A percentile compares a stretch with the other conserved stretches of the same genome.
phyloP scores from a whole-genome alignment of 768 basidiomycete species.

The Megacollybia marginata region DNA sequence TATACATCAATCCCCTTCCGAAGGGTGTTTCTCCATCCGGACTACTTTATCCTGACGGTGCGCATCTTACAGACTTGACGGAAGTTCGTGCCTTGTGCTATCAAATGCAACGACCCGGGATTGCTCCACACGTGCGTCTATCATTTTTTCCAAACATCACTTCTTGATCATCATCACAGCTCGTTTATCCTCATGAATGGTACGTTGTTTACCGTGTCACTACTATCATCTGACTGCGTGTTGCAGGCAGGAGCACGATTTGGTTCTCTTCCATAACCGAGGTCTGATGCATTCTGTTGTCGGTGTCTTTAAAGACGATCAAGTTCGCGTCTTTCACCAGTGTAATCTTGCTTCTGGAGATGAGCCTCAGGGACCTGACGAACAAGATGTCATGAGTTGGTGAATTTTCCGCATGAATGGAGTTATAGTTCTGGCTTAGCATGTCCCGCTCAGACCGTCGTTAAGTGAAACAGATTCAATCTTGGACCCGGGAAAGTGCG shows the following conservation, averaged over 20 bases:
- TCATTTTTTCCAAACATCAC: neutral
- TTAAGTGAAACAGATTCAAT: too few relatives aligned
- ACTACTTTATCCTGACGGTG: slow-evolving; percentile 50
- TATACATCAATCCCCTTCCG: slow-evolving; percentile 43
- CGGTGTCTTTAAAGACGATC: slow-evolving; percentile 61
- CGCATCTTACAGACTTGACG: slow-evolving; percentile 38
- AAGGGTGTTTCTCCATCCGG: slow-evolving; percentile 26
- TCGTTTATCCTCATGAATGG: slow-evolving; percentile 55
- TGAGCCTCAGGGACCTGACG: slow-evolving; percentile 58
- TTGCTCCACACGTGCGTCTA: slow-evolving; percentile 15
- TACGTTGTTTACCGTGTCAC: neutral
- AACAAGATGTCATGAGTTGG: slow-evolving; percentile 61
- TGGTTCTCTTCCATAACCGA: slow-evolving; percentile 83
- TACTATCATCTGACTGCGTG: neutral
- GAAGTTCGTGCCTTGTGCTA: slow-evolving; percentile 45
- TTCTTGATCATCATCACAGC: slow-evolving; percentile 12
- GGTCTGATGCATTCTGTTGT: slow-evolving; percentile 77
- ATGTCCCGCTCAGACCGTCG: too few relatives aligned
- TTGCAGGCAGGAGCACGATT: slow-evolving; percentile 44
- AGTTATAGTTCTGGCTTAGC: too few relatives aligned
- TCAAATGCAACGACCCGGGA: slow-evolving; percentile 49
- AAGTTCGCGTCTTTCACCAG: slow-evolving; percentile 75
- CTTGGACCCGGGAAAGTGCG: too few relatives aligned
- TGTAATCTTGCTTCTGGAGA: slow-evolving; percentile 83
- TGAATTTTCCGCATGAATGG: too few relatives aligned